Percentiles rank a stretch among this genome's conserved stretches.
Evolutionary conservation across 192 early-diverging fungal species (phyloP).

Genomic region (Coemansia sp.): DNA sequence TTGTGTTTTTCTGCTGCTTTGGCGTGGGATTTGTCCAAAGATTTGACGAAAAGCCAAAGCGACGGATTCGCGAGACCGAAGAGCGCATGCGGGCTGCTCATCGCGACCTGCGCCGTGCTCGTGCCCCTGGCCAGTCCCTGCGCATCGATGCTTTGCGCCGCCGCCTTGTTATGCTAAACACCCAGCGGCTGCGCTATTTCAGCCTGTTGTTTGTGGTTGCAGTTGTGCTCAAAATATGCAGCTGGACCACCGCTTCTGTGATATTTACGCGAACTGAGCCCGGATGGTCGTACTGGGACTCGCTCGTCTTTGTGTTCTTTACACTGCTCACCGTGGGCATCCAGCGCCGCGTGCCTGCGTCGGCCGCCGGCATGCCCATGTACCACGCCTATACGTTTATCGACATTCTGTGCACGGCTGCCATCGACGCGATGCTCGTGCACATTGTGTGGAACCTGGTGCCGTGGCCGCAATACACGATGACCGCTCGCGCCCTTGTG

Average conservation of each 20-base stretch:
- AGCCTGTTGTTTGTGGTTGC: constrained; percentile 26
- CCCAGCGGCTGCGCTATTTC: constrained; percentile 41
- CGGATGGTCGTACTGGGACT: constrained; percentile 54
- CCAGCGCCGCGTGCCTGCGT: constrained; percentile 41
- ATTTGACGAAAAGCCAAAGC: constrained; percentile 50
- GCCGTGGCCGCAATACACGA: constrained; percentile 37
- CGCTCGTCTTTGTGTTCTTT: constrained; percentile 50
- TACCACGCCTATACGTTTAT: constrained; percentile 45
- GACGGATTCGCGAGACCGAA: constrained; percentile 39
- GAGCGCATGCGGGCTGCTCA: constrained; percentile 28
- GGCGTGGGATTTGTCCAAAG: constrained; percentile 42
- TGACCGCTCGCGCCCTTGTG: constrained; percentile 14
- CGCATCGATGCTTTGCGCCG: constrained; percentile 29
- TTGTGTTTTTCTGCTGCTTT: constrained; percentile 50
- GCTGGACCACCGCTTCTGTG: constrained; percentile 42
- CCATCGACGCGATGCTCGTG: constrained; percentile 36
- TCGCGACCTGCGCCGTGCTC: constrained; percentile 31
- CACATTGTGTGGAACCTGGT: constrained; percentile 48
- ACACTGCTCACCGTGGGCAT: constrained; percentile 49
- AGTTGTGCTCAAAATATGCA: constrained; percentile 44
- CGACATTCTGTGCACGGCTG: constrained; percentile 48
- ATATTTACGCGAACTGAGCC: constrained; percentile 45
- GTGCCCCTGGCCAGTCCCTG: not conserved
- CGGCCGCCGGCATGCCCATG: constrained; percentile 39
- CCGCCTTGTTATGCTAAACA: constrained; percentile 17